Base-by-base conservation (phyloP, 2,329 filamentous ascomycete genomes). In the Phyllosticta paracitricarpa region DNA sequence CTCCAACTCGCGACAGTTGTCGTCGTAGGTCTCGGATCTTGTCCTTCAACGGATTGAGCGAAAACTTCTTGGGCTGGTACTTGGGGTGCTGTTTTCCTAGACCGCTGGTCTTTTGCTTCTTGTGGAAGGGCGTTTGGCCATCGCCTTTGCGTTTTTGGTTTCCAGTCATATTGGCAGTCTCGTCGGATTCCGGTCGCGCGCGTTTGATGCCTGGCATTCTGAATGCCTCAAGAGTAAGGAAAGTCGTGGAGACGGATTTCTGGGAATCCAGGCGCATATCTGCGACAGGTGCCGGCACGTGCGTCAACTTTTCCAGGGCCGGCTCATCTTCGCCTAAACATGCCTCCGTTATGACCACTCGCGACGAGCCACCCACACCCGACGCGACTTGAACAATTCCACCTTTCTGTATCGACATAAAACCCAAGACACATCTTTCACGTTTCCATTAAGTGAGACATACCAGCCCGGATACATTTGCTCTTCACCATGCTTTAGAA, bases 11-110 rank as follows among this genome's bases (percentile, higher is more conserved):
- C 55, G 82, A 78, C 35, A 93, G 79, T 9, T 85, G 80, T 58
- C 89, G 81, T 68, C 84, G 82, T 61, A 92, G 83, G 58, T 86
- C 85, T 59, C 89, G 82, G 62, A 85, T 84, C 54, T 87, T 83
- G 73, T 89, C 89, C 76, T 89, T 91, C 58, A 89, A 79, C 68
- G 82, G 82, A 70, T 83, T 83, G 56, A 84, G 71, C 17, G 75
- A 70, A 62, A 25, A 62, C 19, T 62, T 62, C 60, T 62, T 62
- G n/a, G 56, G 56, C 51, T 58, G 56, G 51, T 58, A 62, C 12
- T 62, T 35, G 10, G 30, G 8, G 30, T 72, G 68, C 28, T 70
- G 66, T 62, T 71, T 74, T 57, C 63, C 53, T n/a, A 14, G 40
- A 66, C 64, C 40, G 68, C 68, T 40, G 64, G 62, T 64, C 55